Conservation (phyloP, 768 basidiomycete genomes). For the Mycena chlorophos region DNA sequence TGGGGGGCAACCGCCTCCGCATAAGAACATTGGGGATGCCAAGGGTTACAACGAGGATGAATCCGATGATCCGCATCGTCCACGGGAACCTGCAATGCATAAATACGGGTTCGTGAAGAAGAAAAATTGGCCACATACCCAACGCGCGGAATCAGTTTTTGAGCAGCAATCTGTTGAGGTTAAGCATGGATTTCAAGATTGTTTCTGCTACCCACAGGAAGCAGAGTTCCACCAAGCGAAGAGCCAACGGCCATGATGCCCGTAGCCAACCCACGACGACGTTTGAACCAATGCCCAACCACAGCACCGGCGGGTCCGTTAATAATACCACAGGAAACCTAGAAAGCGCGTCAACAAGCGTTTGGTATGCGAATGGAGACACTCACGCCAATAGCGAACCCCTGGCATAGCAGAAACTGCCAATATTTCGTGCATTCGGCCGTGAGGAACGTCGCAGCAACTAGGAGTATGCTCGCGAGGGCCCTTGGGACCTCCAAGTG, state of each 20-base stretch:
- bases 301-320: conserved; percentile 54
- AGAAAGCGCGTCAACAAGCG: background rate
- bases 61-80: conserved; percentile 67
- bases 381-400: conserved; percentile 61
- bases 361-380: background rate
- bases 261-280: conserved; percentile 51
- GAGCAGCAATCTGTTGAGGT: conserved; percentile 41
- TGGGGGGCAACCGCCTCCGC: conserved; percentile 53
- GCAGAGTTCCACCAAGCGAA: conserved; percentile 60
- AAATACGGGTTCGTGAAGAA: background rate
- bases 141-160: conserved; percentile 51
- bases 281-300: conserved; percentile 66
- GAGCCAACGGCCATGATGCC: conserved; percentile 59
- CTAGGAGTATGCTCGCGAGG: conserved; percentile 47
- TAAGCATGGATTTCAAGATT: background rate
- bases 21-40: conserved; percentile 48
- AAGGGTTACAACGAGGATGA: conserved; percentile 51
- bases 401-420: conserved; percentile 80
- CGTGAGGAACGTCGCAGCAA: conserved; percentile 62
- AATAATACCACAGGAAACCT: conserved; percentile 41
- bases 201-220: conserved; percentile 37
- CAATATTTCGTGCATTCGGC: conserved; percentile 74
- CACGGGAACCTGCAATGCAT: conserved; percentile 74
- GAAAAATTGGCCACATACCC: too few relatives aligned
- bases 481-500: conserved; percentile 55